Evolutionary conservation across 1,284 basidiomycete species (phyloP).

Genomic region (Cryptococcus sp.): DNA sequence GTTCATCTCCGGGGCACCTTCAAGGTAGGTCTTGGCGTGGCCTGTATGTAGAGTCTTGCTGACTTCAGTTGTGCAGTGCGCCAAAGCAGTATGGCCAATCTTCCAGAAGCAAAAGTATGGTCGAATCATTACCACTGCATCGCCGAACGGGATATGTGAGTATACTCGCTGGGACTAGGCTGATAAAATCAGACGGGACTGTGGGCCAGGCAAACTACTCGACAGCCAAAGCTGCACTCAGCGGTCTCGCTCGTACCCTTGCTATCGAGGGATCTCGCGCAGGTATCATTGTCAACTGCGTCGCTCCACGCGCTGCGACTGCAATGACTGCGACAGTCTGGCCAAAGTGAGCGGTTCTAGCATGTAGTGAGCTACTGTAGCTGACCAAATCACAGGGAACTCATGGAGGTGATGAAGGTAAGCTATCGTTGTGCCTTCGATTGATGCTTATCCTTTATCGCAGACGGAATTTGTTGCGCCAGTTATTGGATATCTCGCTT

Average conservation of each 20-base stretch:
- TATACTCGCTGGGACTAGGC: constrained; percentile 16
- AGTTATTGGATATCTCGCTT: constrained; percentile 86
- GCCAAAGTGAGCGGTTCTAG: constrained; percentile 45
- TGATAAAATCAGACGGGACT: constrained; percentile 70
- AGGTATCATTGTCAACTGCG: constrained; percentile 82
- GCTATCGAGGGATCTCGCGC: constrained; percentile 92
- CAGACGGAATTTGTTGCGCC: constrained; percentile 81
- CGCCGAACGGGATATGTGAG: constrained; percentile 88
- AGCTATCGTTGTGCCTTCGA: constrained; percentile 1
- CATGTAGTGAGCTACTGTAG: too few relatives aligned
- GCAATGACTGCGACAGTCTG: constrained; percentile 87
- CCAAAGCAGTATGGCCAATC: constrained; percentile 93
- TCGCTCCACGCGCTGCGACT: constrained; percentile 87
- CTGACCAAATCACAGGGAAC: constrained; percentile 58
- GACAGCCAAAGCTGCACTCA: constrained; percentile 90
- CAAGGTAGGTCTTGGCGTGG: constrained; percentile 56
- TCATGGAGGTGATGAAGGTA: constrained; percentile 91
- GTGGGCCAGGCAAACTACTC: constrained; percentile 87
- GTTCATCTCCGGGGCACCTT: constrained; percentile 74
- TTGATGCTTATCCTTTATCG: constrained; percentile 1
- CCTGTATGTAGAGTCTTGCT: neutral
- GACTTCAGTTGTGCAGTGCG: constrained; percentile 59
- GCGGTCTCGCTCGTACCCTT: constrained; percentile 84
- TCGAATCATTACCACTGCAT: constrained; percentile 90
- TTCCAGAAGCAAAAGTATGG: constrained; percentile 98